These are phyloP conservation scores for Vittaforma corneae DNA, from an alignment of 371 early-diverging fungal species.

Conservation along the genomic window DNA sequence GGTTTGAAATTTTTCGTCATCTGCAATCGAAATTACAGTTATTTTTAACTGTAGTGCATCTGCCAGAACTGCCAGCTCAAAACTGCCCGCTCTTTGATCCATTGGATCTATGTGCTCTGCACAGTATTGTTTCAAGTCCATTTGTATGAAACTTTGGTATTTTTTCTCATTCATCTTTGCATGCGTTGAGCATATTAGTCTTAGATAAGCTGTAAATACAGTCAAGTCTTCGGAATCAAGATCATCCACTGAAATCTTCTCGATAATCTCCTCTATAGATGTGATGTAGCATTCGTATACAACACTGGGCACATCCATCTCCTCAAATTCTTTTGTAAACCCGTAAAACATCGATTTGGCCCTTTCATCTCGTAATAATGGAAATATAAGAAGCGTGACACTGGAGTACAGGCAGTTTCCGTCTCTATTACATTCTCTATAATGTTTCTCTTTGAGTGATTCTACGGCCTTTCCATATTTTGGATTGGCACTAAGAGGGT, in stretches of 20 bases:
- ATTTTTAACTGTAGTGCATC: background rate
- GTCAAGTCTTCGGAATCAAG: background rate
- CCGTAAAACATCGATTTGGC: background rate
- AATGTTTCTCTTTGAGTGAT: background rate
- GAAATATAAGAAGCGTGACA: background rate
- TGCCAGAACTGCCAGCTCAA: background rate
- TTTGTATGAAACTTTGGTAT: background rate
- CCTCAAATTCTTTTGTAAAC: background rate
- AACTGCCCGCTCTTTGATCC: slow-evolving; percentile 1
- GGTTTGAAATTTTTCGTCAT: background rate
- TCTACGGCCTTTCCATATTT: background rate
- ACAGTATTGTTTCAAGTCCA: background rate
- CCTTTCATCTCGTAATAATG: background rate
- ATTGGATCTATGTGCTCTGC: background rate
- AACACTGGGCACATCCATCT: background rate
- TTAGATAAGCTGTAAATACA: background rate
- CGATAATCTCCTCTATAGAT: background rate
- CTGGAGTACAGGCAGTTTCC: slow-evolving; percentile 10
- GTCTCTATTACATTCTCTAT: background rate
- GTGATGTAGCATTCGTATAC: slow-evolving; percentile 8
- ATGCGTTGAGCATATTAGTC: background rate
- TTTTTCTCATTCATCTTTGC: background rate
- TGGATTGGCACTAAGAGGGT: background rate
- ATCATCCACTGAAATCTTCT: background rate
- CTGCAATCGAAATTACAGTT: background rate